These are phyloP conservation scores for Chaetomium fimeti DNA, from an alignment of 495 filamentous ascomycete genomes.

Conservation along the genomic window DNA sequence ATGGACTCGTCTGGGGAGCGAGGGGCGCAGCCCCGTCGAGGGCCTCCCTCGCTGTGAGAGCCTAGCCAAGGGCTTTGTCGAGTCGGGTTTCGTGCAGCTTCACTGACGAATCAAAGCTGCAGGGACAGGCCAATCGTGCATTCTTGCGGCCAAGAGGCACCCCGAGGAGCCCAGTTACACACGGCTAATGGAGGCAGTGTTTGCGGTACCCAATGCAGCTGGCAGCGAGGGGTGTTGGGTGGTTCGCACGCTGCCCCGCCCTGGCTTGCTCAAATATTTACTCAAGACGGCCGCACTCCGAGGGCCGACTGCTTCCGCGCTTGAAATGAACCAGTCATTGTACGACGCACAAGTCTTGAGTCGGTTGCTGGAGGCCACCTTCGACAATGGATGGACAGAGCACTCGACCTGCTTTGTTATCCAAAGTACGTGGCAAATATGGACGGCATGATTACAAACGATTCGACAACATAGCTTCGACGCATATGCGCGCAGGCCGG, in stretches of 20 bases:
- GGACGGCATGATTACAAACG: conserved; percentile 21
- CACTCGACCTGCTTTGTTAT: conserved; percentile 10
- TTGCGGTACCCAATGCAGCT: neutral
- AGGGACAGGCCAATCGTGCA: neutral
- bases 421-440: conserved; percentile 8
- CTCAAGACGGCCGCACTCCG: neutral
- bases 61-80: neutral
- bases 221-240: neutral
- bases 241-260: neutral
- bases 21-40: neutral
- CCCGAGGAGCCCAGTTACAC: neutral
- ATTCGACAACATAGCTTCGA: conserved; percentile 26
- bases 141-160: neutral
- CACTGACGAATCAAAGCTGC: conserved; percentile 7
- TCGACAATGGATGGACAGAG: neutral
- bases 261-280: conserved; percentile 3
- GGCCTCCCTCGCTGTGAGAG: neutral
- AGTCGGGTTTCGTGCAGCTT: neutral
- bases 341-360: neutral
- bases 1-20: neutral
- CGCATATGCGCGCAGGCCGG: conserved; percentile 19
- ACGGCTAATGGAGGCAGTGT: neutral
- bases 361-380: neutral
- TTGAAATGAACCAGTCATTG: neutral
- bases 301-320: neutral